Conservation (phyloP, 805 yeast species). For the Candida railenensis region DNA sequence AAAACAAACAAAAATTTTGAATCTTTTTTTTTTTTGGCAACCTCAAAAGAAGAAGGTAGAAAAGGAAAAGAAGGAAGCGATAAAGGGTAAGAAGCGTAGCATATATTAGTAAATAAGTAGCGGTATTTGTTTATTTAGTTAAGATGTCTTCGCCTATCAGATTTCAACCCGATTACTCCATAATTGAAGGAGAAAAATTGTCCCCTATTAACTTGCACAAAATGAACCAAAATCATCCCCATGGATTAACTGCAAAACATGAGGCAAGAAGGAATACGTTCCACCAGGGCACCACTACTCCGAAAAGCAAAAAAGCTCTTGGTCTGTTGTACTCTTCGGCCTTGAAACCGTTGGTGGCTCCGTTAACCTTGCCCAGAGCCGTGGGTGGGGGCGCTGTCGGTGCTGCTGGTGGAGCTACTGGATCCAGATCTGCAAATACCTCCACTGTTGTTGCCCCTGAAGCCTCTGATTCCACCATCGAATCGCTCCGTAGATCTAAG, state of each 20-base stretch:
- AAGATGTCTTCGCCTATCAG: slow-evolving; percentile 11
- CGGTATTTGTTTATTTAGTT: too few relatives aligned
- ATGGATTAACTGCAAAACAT: slow-evolving; percentile 45
- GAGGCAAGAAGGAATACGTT: slow-evolving; percentile 25
- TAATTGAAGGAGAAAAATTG: slow-evolving; percentile 11
- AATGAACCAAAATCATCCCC: slow-evolving; percentile 29
- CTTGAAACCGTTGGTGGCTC: slow-evolving; percentile 4
- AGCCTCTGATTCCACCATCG: slow-evolving; percentile 8
- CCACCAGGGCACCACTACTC: slow-evolving; percentile 7
- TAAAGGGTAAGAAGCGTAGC: too few relatives aligned
- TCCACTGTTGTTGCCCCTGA: background rate
- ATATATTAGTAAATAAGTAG: too few relatives aligned
- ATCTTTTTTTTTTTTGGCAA: background rate
- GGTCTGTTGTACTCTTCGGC: slow-evolving; percentile 1
- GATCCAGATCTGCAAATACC: slow-evolving; percentile 7
- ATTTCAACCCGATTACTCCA: slow-evolving; percentile 5
- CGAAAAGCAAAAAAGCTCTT: background rate
- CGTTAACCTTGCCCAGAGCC: slow-evolving; percentile 17
- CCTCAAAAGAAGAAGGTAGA: background rate
- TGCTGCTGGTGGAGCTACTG: background rate
- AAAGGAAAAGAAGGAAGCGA: background rate
- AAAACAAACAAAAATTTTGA: background rate
- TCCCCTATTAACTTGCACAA: slow-evolving; percentile 17
- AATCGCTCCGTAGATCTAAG: slow-evolving; percentile 16
- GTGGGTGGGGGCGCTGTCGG: background rate